Evolutionary conservation across 768 basidiomycete genomes (phyloP), one percentile per base, ranked within the genome.

Genomic region (Lyophyllum shimeji): DNA sequence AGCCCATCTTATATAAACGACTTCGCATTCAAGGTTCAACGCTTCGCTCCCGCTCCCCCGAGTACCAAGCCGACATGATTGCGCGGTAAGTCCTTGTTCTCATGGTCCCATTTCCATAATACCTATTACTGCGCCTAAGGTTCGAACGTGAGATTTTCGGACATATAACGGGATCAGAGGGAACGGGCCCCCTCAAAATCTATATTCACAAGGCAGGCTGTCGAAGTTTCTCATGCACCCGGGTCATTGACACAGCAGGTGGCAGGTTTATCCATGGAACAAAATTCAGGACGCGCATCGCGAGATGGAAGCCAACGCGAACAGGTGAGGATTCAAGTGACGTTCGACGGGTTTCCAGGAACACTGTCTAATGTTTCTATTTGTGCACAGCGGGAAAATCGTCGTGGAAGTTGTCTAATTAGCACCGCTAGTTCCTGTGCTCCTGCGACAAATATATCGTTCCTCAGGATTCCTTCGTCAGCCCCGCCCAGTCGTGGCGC

Each of bases 11-110:
- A 55, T 85, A 77, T 70, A 98, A 95, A 74, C 85, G 94, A 17
- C 82, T 97, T 49, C 85, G 86, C 23, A 87, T 98, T 49, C 87
- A 93, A 70, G 94, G 95, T 20, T 91, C 92, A 20, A 96, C 93
- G 1, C 74, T 97, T 27, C 85, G 94, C 21, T 83, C 87, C 27
- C 84, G 92, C 44, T 80, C 83, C 23, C 64, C 77, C n/a, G 75
- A 80, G 59, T 97, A 96, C 69, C 93, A 97, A 70, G 77, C 81
- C 3, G 80, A 88, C 20, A 76, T 96, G 48, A 80, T 91, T 53
- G 67, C 71, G 42, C 78, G 76, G 88, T 85, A 58, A 47, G 76
- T 64, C 23, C 49, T 17, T 29, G 4, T 23, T 37, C n/a, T 43
- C 33, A 3, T 15, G 34, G 3, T 15, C 52, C 4, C 20, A 7